A percentile compares a stretch with the other conserved stretches of the same genome.
phyloP scores from a whole-genome alignment of 495 filamentous ascomycete species.

The Penicillium diatomitis region DNA sequence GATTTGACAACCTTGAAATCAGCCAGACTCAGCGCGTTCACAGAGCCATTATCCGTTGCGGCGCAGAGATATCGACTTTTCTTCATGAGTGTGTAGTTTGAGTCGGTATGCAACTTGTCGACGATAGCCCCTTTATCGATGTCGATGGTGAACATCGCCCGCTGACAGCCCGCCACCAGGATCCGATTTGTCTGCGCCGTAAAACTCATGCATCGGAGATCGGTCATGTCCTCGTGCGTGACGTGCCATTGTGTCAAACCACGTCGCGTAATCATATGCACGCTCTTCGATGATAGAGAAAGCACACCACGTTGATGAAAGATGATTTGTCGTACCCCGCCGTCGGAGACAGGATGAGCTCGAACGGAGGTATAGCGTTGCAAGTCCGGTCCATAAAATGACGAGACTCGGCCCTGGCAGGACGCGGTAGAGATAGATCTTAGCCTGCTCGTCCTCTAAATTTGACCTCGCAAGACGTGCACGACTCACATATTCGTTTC shows the following conservation, averaged over 20 bases:
- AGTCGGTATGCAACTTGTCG: constrained; percentile 61
- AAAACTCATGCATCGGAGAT: constrained; percentile 89
- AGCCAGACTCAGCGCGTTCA: constrained; percentile 74
- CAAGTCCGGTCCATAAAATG: constrained; percentile 75
- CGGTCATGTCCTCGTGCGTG: constrained; percentile 63
- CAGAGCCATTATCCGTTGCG: constrained; percentile 71
- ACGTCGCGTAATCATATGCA: constrained; percentile 77
- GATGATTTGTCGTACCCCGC: constrained; percentile 66
- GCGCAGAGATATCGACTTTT: constrained; percentile 83
- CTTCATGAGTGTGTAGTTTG: constrained; percentile 85
- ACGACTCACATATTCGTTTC: constrained; percentile 70
- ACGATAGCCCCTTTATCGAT: constrained; percentile 73
- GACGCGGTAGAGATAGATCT: background rate
- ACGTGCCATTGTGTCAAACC: constrained; percentile 83
- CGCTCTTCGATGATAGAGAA: constrained; percentile 61
- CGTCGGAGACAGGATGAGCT: constrained; percentile 57
- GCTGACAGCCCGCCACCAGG: constrained; percentile 77
- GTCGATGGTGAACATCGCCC: constrained; percentile 82
- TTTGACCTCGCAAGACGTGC: background rate
- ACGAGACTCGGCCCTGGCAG: constrained; percentile 67
- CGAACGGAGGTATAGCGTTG: constrained; percentile 72
- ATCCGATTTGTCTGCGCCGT: constrained; percentile 78
- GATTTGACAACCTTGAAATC: constrained; percentile 69
- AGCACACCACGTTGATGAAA: constrained; percentile 83
- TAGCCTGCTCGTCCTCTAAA: background rate